phyloP scores from a whole-genome alignment of 2,329 filamentous ascomycete genomes.

The Sclerotinia minor region DNA sequence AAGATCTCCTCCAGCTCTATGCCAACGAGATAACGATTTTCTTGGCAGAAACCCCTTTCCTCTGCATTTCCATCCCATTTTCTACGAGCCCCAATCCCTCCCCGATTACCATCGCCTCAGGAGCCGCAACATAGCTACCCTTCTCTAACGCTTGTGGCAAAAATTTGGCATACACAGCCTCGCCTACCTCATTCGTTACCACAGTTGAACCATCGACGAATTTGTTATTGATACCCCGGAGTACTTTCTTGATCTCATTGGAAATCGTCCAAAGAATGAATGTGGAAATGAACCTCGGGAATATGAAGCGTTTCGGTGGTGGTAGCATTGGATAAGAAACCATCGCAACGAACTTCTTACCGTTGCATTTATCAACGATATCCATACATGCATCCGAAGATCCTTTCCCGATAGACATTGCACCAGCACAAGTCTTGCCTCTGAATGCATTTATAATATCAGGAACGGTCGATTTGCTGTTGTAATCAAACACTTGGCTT shows the following conservation, averaged over 20 bases:
- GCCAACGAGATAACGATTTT: conserved; percentile 28
- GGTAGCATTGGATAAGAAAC: conserved; percentile 7
- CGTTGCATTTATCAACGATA: conserved; percentile 10
- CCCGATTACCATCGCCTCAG: conserved; percentile 45
- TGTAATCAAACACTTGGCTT: conserved; percentile 46
- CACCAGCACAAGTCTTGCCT: conserved; percentile 41
- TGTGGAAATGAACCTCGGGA: not conserved
- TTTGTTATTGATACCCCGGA: conserved; percentile 9
- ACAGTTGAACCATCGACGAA: conserved; percentile 6
- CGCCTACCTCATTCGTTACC: conserved; percentile 24
- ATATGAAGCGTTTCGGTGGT: conserved; percentile 5
- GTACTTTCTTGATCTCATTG: conserved; percentile 10
- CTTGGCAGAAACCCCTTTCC: conserved; percentile 27
- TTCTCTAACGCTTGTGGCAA: conserved; percentile 43
- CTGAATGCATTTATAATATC: conserved; percentile 28
- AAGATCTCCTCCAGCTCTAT: not conserved
- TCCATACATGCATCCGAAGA: conserved; percentile 22
- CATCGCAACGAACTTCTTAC: conserved; percentile 16
- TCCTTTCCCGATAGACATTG: conserved; percentile 14
- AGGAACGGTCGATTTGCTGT: conserved; percentile 20
- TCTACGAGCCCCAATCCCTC: conserved; percentile 47
- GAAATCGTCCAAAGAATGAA: conserved; percentile 12
- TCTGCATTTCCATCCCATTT: conserved; percentile 42
- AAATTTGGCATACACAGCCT: conserved; percentile 44
- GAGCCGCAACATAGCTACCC: conserved; percentile 43